These are phyloP conservation scores for Colletotrichum camelliae DNA, from an alignment of 2,329 filamentous ascomycete genomes.

Conservation along the genomic window DNA sequence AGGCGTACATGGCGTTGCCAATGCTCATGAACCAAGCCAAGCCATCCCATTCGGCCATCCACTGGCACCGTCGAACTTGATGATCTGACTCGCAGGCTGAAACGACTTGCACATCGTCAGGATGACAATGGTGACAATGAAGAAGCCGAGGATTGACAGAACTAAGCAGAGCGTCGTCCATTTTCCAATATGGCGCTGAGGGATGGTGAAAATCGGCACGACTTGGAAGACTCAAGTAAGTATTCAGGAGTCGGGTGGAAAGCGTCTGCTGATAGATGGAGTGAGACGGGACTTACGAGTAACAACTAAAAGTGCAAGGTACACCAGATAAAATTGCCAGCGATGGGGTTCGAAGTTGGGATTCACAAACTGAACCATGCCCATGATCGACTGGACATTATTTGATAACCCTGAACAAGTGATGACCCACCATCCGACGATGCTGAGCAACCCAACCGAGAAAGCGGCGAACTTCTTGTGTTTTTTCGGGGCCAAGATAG, in stretches of 20 bases:
- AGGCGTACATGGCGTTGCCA: constrained; percentile 25
- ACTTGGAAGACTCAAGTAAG: constrained; percentile 5
- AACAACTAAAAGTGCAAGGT: constrained; percentile 17
- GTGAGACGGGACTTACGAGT: constrained; percentile 10
- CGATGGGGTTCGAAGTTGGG: constrained; percentile 15
- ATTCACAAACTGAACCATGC: constrained; percentile 19
- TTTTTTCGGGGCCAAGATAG: constrained; percentile 21
- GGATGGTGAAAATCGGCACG: constrained; percentile 25
- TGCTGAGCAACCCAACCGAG: constrained; percentile 14
- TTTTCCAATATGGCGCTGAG: constrained; percentile 21
- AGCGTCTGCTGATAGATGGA: not conserved
- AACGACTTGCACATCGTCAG: constrained; percentile 14
- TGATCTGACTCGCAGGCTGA: constrained; percentile 10
- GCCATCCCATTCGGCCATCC: constrained; percentile 22
- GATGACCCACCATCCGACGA: constrained; percentile 25
- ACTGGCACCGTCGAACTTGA: constrained; percentile 5
- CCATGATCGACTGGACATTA: constrained; percentile 22
- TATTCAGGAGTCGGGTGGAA: not conserved
- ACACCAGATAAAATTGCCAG: constrained; percentile 24
- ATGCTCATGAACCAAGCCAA: constrained; percentile 25
- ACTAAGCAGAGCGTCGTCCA: constrained; percentile 13
- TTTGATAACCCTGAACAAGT: constrained; percentile 26
- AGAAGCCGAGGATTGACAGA: constrained; percentile 17
- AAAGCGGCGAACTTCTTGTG: constrained; percentile 20
- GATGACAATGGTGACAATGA: constrained; percentile 1